Percentiles rank a stretch among this genome's conserved stretches.
These are phyloP conservation scores for Ustilago esculenta DNA, from an alignment of 1,284 basidiomycete genomes.

Conservation along the genomic window DNA sequence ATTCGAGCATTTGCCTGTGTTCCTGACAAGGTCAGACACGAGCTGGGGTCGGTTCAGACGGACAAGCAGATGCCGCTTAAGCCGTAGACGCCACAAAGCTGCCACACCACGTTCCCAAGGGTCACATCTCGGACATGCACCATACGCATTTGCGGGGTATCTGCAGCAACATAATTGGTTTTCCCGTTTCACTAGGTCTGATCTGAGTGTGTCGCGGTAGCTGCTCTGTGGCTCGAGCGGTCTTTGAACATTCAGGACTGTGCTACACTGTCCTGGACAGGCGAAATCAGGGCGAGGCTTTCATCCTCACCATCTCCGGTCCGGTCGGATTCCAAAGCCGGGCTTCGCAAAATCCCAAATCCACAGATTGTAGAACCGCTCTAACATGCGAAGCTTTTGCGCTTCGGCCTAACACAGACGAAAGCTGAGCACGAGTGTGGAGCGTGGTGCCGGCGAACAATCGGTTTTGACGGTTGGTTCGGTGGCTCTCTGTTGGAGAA, in stretches of 20 bases:
- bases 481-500: no score
- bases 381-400: no score
- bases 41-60: background rate
- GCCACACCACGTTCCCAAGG: background rate
- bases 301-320: no score
- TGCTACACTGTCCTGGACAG: no score
- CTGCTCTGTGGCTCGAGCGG: no score
- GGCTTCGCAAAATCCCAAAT: no score
- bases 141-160: conserved; percentile 4
- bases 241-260: no score
- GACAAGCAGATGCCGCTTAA: conserved; percentile 3
- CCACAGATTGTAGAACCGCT: background rate
- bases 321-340: no score
- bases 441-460: background rate
- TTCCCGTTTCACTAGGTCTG: background rate
- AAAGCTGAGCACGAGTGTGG: no score
- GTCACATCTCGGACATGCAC: no score
- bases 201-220: no score
- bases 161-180: background rate
- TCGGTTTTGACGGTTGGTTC: conserved; percentile 22
- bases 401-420: background rate
- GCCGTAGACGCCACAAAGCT: conserved; percentile 4
- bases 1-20: background rate
- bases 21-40: conserved; percentile 7
- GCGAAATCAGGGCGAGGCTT: no score